phyloP scores from a whole-genome alignment of 1,139 yeast genomes.

The Protomyces pachydermus region DNA sequence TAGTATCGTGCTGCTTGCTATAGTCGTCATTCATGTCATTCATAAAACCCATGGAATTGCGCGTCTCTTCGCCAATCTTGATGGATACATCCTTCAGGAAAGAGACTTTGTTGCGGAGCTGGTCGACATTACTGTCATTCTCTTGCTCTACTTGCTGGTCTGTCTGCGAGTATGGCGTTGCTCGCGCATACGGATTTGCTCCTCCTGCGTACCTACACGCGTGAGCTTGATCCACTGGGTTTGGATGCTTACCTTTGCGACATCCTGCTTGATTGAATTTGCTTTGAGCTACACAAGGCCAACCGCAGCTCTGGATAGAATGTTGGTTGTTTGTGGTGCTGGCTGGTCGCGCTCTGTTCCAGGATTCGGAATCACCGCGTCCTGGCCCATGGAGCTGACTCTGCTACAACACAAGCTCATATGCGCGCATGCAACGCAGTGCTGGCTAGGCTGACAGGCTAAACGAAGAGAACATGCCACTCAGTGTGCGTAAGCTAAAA shows the following conservation, averaged over 20 bases:
- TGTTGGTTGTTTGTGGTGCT: too few relatives aligned
- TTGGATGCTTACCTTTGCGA: neutral
- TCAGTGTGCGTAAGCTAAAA: neutral
- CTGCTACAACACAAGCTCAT: too few relatives aligned
- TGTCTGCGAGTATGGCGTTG: constrained; percentile 7
- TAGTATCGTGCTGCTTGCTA: constrained; percentile 16
- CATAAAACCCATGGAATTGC: constrained; percentile 51
- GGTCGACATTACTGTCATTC: constrained; percentile 67
- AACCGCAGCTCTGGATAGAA: too few relatives aligned
- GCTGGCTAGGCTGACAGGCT: too few relatives aligned
- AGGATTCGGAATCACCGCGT: too few relatives aligned
- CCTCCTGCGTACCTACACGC: neutral
- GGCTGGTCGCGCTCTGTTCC: too few relatives aligned
- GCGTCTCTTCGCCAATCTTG: constrained; percentile 79
- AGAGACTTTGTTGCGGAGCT: constrained; percentile 65
- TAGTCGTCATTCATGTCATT: constrained; percentile 27
- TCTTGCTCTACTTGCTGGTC: constrained; percentile 59
- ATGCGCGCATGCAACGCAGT: too few relatives aligned
- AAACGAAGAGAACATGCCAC: neutral
- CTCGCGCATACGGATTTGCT: constrained; percentile 13
- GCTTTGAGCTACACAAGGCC: neutral
- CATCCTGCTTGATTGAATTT: neutral
- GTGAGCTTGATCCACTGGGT: neutral
- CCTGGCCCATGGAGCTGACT: too few relatives aligned
- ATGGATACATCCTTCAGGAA: constrained; percentile 63